Evolutionary conservation across 1,139 yeast species (phyloP), one percentile per base, ranked within the genome.

Genomic region (Pichia sp.): DNA sequence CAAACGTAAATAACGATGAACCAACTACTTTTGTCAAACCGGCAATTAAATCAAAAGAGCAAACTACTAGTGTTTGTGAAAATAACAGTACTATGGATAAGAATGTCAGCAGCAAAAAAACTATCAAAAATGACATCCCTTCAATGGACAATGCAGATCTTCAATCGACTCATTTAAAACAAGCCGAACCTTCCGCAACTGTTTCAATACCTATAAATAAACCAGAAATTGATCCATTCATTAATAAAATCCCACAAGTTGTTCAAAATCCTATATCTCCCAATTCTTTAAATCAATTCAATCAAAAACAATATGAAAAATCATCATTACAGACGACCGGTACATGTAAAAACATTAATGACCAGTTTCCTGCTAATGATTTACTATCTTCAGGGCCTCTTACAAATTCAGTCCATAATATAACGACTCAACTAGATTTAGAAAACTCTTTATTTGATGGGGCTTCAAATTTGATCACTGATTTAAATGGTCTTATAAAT

Each of bases 381-480:
- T 10, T 39, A 22, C 11, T 22, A 2, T 39, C 42, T 14, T n/a
- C 43, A 31, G 16, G 30, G 7, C 22, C 44, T n/a, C 5, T 39
- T 30, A 6, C 19, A 13, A 19, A 41, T 16, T 25, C 48, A n/a
- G 18, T 18, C 25, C 11, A 30, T 36, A 38, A 28, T 33, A 51
- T 44, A 16, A 55, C 22, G 9, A 22, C 52, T 18, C 53, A 43
- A 34, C 49, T 56, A 14, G 66, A 63, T 34, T 42, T 65, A 1
- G 67, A 65, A 49, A 60, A 61, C 42, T 64, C 60, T 38, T 52
- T 80, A 19, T 73, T 79, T 56, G 74, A 75, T 56, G 83, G 79
- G 49, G 84, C 84, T 3, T 70, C 75, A 33, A 61, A 72, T 41
- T 65, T 80, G 55, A 81, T 80, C 19, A 72, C 73, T 48, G 83